Conservation (phyloP, 1,284 basidiomycete species). For the Cryptococcus amylolentus region DNA sequence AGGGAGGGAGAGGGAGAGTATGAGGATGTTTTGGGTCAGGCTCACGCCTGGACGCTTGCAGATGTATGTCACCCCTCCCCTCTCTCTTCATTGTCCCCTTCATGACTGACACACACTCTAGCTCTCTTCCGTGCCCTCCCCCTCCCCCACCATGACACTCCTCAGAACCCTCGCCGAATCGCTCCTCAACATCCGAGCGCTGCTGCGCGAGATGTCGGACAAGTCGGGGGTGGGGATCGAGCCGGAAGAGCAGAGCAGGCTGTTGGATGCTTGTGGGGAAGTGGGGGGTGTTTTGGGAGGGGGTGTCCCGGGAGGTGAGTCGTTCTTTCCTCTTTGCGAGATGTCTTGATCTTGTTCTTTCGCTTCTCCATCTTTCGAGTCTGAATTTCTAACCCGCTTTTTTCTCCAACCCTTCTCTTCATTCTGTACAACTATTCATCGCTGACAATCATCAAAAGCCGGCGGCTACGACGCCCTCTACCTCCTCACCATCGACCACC, state of each 20-base stretch:
- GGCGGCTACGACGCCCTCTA: slow-evolving; percentile 97
- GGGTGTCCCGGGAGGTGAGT: slow-evolving; percentile 83
- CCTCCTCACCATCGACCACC: slow-evolving; percentile 70
- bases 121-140: background rate
- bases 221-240: slow-evolving; percentile 83
- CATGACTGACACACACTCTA: too few relatives aligned
- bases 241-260: slow-evolving; percentile 77
- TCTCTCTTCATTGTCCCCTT: background rate
- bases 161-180: slow-evolving; percentile 1
- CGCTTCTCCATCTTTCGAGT: too few relatives aligned
- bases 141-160: background rate
- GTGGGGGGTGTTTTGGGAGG: slow-evolving; percentile 85
- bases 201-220: slow-evolving; percentile 85
- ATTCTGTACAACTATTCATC: background rate
- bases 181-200: slow-evolving; percentile 65
- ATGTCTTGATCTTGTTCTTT: too few relatives aligned
- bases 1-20: slow-evolving; percentile 42
- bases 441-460: slow-evolving; percentile 54
- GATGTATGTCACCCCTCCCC: background rate
- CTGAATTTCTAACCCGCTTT: background rate
- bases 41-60: background rate
- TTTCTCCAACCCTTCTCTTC: background rate
- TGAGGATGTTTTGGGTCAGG: slow-evolving; percentile 6
- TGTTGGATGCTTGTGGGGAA: slow-evolving; percentile 76
- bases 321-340: background rate